Evolutionary conservation across 345 rosid genomes (phyloP).

Genomic region (Camelina laxa): DNA sequence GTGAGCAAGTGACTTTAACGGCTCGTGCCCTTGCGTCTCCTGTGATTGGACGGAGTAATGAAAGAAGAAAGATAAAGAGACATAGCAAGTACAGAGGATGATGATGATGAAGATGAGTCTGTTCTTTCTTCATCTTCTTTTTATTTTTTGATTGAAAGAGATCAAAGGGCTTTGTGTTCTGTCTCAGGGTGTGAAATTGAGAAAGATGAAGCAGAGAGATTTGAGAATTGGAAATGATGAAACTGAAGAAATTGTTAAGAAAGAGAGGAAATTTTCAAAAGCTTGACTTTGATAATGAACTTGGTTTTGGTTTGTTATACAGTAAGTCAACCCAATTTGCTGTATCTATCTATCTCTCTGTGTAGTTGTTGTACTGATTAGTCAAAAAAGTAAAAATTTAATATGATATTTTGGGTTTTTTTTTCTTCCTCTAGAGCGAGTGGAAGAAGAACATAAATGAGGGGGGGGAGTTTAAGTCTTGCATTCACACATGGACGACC

Average conservation of each 20-base stretch:
- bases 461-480: not conserved
- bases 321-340: constrained; percentile 15
- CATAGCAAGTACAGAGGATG: constrained; percentile 35
- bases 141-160: not conserved
- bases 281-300: constrained; percentile 13
- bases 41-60: constrained; percentile 31
- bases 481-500: constrained; percentile 34
- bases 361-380: not conserved
- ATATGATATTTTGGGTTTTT: not conserved
- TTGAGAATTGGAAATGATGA: not conserved
- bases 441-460: not conserved
- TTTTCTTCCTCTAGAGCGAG: not conserved
- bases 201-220: not conserved
- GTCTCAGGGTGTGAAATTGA: not conserved
- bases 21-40: constrained; percentile 69
- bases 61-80: constrained; percentile 25
- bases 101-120: constrained; percentile 20
- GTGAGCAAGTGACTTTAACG: constrained; percentile 52
- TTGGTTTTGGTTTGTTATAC: not conserved
- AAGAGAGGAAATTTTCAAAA: constrained; percentile 32
- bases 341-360: constrained; percentile 2
- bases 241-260: constrained; percentile 15
- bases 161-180: constrained; percentile 5
- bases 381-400: constrained; percentile 21
- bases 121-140: constrained; percentile 34